These are phyloP conservation scores for Alternaria angustiovoidea DNA, from an alignment of 2,329 filamentous ascomycete genomes.

Conservation along the genomic window DNA sequence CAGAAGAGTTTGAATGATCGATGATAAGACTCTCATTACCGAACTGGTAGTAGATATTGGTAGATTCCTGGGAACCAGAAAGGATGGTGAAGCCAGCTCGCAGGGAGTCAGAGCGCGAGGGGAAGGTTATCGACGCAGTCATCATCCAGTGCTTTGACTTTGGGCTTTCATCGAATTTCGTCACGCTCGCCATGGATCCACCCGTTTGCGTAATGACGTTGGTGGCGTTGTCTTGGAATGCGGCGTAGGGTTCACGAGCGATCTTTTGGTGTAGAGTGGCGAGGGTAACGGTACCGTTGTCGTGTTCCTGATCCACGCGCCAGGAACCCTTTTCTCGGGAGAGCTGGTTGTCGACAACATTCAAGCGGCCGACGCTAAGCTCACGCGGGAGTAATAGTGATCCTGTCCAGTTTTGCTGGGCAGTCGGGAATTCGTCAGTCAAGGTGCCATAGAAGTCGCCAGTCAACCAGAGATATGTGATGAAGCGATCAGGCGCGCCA, in stretches of 20 bases:
- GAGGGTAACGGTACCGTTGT: conserved; percentile 49
- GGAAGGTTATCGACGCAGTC: conserved; percentile 50
- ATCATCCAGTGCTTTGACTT: conserved; percentile 53
- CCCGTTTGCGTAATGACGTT: conserved; percentile 24
- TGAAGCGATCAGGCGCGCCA: conserved; percentile 53
- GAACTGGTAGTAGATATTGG: conserved; percentile 57
- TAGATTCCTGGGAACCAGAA: conserved; percentile 52
- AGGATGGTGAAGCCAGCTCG: conserved; percentile 55
- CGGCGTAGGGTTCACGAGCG: conserved; percentile 48
- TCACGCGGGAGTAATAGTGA: conserved; percentile 55
- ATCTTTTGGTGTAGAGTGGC: conserved; percentile 52
- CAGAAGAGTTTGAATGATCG: conserved; percentile 54
- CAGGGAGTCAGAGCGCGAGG: conserved; percentile 45
- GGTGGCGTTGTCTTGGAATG: conserved; percentile 40
- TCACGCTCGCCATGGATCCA: conserved; percentile 15
- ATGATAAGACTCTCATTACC: conserved; percentile 55
- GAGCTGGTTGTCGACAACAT: conserved; percentile 55
- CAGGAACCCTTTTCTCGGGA: conserved; percentile 52
- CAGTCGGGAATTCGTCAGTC: conserved; percentile 46
- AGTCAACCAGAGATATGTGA: conserved; percentile 55
- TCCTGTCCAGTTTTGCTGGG: conserved; percentile 57
- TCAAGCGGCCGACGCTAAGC: conserved; percentile 53
- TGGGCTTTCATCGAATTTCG: conserved; percentile 27
- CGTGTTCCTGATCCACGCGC: conserved; percentile 41
- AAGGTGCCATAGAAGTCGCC: conserved; percentile 54